Evolutionary conservation across 1,139 yeast species (phyloP), one percentile per base, ranked within the genome.

Genomic region (Hemisphaericaspora xylanilytica): DNA sequence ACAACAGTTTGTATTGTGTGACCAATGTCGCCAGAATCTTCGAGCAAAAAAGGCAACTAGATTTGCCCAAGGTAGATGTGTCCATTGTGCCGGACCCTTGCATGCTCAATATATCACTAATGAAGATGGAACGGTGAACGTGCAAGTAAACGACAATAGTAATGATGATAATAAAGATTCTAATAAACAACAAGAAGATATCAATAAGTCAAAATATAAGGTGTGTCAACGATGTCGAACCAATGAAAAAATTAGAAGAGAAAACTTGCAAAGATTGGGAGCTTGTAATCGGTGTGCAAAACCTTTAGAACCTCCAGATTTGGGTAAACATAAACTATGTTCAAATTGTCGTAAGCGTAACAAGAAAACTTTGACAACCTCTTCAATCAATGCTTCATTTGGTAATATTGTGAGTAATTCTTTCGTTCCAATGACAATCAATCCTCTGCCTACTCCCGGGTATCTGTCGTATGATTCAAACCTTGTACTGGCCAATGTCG

Each of bases 221-320:
- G 86, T 81, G 9, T 81, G 87, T 52, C 67, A 70, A 43, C 63
- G 85, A 47, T 81, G 87, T 55, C 66, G 86, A 42, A 76, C 70
- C 38, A 79, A 77, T 48, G 86, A 80, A 51, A 78, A 75, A 51
- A 62, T 74, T 35, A 63, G 86, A 46, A 58, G 86, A 43, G 65
- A 75, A 26, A 73, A 72, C 41, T 59, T 80, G 43, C 85, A 80
- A 50, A 71, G 70, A 45, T 61, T 70, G 53, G 85, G 85, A 4
- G 70, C 75, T 40, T 80, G 86, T 52, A 80, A 79, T 51, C 65
- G 85, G 34, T 80, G 86, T 58, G 80, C 83, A 6, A 65, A 66
- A 45, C 63, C 68, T 0, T 58, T 80, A 45, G 64, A 58, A 22
- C 61, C 67, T 3, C 65, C 56, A 6, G 80, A 73, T 40, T 65